Evolutionary conservation across 768 basidiomycete species (phyloP), one percentile per base, ranked within the genome.

Genomic region (Macrolepiota dolichaula): DNA sequence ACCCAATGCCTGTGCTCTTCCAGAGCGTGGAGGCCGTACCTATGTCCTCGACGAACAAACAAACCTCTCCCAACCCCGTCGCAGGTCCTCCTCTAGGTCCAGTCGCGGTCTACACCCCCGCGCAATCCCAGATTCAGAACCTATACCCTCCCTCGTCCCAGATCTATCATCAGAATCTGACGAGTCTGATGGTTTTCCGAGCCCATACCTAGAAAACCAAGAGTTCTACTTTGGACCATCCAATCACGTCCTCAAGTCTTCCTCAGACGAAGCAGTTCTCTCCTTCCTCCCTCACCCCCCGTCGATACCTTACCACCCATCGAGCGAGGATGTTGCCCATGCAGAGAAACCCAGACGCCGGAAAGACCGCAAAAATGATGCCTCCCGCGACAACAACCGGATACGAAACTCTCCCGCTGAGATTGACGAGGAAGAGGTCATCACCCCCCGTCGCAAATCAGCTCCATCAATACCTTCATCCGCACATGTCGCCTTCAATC

Each of bases 11-110:
- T 92, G 91, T 69, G 85, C 86, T 10, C 80, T 94, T 24, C 92
- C 92, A 37, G 90, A 84, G 66, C 85, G 92, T 62, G 89, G 89
- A 32, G 88, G 88, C 27, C 81, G 86, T 63, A 89, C 87, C 4
- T 90, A 89, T 68, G 72, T 73, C 62, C 77, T 83, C 55, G 81
- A 78, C 55, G 82, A 79, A 55, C 61, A 64, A 71, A 78, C 24
- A 84, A 85, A 66, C 81, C 84, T 3, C 73, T 81, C 42, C 76
- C 77, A 11, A 66, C 76, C 22, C 68, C 68, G 13, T 66, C 65
- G 55, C 13, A 25, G 38, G 64, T 66, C 46, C 64, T 66, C 15
- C 36, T 65, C 27, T 59, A 44, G 24, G 62, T 62, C 15, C 32
- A 52, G 15, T 36, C 51, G 42, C 60, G 25, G 37, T 55, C 17